phyloP scores from a whole-genome alignment of 331 rosid species.

The Phaseolus coccineus region DNA sequence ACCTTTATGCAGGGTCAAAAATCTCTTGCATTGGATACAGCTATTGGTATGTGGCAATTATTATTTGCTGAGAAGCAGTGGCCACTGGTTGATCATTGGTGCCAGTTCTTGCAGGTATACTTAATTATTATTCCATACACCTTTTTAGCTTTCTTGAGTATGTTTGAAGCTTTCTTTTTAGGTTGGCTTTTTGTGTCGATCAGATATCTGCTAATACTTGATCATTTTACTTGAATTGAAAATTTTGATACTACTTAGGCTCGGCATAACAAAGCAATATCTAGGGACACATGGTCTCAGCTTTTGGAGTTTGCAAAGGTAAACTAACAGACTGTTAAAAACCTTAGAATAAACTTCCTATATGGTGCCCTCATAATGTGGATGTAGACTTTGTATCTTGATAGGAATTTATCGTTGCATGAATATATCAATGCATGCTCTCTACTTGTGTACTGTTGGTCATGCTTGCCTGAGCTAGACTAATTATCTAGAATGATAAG shows the following conservation, averaged over 20 bases:
- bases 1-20: constrained; percentile 88
- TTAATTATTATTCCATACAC: constrained; percentile 11
- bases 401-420: constrained; percentile 28
- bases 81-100: constrained; percentile 97
- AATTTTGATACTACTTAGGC: constrained; percentile 59
- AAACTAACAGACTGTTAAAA: constrained; percentile 33
- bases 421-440: neutral
- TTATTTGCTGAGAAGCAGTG: constrained; percentile 97
- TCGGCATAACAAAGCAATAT: constrained; percentile 94
- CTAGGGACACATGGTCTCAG: constrained; percentile 99
- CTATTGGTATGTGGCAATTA: constrained; percentile 99
- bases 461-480: neutral
- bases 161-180: constrained; percentile 27
- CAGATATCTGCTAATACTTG: neutral
- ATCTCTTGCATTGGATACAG: constrained; percentile 97
- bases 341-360: neutral
- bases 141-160: constrained; percentile 29
- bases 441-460: neutral
- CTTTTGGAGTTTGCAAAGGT: constrained; percentile 98
- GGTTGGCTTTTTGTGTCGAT: neutral
- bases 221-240: constrained; percentile 8
- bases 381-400: neutral
- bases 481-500: neutral
- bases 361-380: neutral
- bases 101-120: constrained; percentile 94